Evolutionary conservation across 352 stramenopile species (phyloP).

Genomic region (Chrysophaeum taylorii): DNA sequence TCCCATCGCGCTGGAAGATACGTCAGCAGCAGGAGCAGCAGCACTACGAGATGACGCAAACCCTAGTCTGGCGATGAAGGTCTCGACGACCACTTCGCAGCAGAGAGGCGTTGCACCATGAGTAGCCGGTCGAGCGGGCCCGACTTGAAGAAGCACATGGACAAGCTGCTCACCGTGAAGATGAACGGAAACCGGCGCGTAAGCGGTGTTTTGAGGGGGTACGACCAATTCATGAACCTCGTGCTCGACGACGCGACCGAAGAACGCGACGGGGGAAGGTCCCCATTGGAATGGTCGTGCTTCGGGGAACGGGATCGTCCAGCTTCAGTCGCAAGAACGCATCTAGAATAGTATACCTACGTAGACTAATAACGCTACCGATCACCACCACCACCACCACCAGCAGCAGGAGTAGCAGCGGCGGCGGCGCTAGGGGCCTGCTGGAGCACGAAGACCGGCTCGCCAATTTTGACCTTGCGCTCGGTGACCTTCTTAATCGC

Average conservation of each 20-base stretch:
- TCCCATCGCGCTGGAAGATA: too few relatives aligned
- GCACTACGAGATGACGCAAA: too few relatives aligned
- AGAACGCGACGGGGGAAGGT: conserved; percentile 69
- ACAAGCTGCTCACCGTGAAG: conserved; percentile 82
- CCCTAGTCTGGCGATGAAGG: too few relatives aligned
- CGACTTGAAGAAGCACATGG: conserved; percentile 47
- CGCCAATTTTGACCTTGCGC: too few relatives aligned
- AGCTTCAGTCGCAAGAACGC: conserved; percentile 41
- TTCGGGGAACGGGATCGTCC: conserved; percentile 58
- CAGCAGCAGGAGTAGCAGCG: too few relatives aligned
- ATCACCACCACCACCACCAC: too few relatives aligned
- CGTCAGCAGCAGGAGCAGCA: too few relatives aligned
- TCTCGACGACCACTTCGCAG: too few relatives aligned
- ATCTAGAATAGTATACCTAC: too few relatives aligned
- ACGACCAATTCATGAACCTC: conserved; percentile 94
- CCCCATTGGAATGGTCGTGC: conserved; percentile 80
- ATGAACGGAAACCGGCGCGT: conserved; percentile 84
- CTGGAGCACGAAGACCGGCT: too few relatives aligned
- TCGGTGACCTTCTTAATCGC: too few relatives aligned
- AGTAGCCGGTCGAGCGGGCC: conserved; percentile 2
- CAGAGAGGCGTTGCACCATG: neutral
- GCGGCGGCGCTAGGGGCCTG: neutral
- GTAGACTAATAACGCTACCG: too few relatives aligned
- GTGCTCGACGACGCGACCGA: conserved; percentile 83
- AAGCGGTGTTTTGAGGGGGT: conserved; percentile 77